phyloP scores from a whole-genome alignment of 2,329 filamentous ascomycete species.

The Fusarium staphyleae region DNA sequence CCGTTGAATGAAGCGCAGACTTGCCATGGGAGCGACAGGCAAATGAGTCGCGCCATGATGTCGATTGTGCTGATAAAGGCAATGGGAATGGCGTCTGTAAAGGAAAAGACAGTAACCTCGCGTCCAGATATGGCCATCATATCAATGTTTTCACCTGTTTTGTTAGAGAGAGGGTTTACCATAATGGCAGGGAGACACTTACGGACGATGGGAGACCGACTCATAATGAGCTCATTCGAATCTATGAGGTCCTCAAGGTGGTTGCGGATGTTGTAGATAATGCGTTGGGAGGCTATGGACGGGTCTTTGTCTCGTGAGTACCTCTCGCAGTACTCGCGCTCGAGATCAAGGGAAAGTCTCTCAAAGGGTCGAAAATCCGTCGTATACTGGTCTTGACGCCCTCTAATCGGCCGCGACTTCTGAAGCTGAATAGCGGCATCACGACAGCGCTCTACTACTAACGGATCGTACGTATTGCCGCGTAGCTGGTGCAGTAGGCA shows the following conservation, averaged over 20 bases:
- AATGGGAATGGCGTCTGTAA: conserved; percentile 28
- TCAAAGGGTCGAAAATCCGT: conserved; percentile 1
- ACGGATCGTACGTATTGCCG: conserved; percentile 38
- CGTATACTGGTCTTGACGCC: background rate
- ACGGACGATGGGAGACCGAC: conserved; percentile 36
- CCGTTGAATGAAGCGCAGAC: conserved; percentile 29
- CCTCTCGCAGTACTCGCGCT: conserved; percentile 32
- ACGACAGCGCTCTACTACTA: conserved; percentile 35
- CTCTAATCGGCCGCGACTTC: conserved; percentile 10
- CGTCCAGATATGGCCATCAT: conserved; percentile 31
- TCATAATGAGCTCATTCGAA: conserved; percentile 21
- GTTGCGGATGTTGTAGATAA: conserved; percentile 39
- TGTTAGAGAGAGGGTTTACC: background rate
- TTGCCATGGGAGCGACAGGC: conserved; percentile 22
- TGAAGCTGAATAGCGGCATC: conserved; percentile 28
- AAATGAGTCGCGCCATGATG: conserved; percentile 15
- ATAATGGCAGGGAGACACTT: conserved; percentile 1
- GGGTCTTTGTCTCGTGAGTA: conserved; percentile 6
- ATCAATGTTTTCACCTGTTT: conserved; percentile 38
- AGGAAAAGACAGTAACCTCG: conserved; percentile 27
- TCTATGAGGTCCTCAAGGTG: conserved; percentile 41
- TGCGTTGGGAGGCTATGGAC: conserved; percentile 34
- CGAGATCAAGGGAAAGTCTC: conserved; percentile 38
- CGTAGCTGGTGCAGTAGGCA: conserved; percentile 36
- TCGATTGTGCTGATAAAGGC: conserved; percentile 28